These are phyloP conservation scores for Scheffersomyces ergatensis DNA, from an alignment of 805 yeast genomes.

Conservation along the genomic window DNA sequence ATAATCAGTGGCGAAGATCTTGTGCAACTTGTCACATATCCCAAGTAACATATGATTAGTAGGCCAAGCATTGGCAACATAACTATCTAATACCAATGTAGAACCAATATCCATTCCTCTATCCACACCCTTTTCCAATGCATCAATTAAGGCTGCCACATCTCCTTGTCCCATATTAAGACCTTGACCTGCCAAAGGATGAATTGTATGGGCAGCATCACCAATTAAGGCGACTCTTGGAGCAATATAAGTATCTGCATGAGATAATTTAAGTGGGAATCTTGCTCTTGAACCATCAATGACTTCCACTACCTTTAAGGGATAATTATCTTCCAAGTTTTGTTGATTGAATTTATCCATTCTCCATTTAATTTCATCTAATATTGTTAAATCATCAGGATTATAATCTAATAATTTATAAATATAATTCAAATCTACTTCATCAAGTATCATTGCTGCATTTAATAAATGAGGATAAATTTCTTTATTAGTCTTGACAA, in stretches of 20 bases:
- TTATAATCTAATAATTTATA: constrained; percentile 41
- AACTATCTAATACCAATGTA: constrained; percentile 77
- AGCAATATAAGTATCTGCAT: constrained; percentile 84
- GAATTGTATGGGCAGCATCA: constrained; percentile 95
- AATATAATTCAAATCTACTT: constrained; percentile 72
- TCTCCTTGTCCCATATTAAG: constrained; percentile 97
- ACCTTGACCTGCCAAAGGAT: constrained; percentile 98
- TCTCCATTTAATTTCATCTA: constrained; percentile 77
- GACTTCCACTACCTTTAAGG: constrained; percentile 62
- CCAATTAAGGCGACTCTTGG: constrained; percentile 92
- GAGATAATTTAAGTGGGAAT: constrained; percentile 85
- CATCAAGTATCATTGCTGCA: constrained; percentile 80
- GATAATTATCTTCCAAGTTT: constrained; percentile 58
- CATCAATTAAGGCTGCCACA: constrained; percentile 65
- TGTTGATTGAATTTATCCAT: constrained; percentile 39
- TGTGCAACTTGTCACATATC: constrained; percentile 87
- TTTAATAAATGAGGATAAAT: constrained; percentile 71
- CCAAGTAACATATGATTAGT: constrained; percentile 80
- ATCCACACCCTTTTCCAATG: constrained; percentile 65
- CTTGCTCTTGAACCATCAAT: constrained; percentile 70
- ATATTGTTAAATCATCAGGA: constrained; percentile 45
- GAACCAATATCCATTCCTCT: constrained; percentile 91
- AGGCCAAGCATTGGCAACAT: constrained; percentile 80
- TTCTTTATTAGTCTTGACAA: constrained; percentile 57
- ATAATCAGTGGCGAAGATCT: constrained; percentile 72